Conservation (phyloP, 345 rosid genomes). For the Linum lewisii region DNA sequence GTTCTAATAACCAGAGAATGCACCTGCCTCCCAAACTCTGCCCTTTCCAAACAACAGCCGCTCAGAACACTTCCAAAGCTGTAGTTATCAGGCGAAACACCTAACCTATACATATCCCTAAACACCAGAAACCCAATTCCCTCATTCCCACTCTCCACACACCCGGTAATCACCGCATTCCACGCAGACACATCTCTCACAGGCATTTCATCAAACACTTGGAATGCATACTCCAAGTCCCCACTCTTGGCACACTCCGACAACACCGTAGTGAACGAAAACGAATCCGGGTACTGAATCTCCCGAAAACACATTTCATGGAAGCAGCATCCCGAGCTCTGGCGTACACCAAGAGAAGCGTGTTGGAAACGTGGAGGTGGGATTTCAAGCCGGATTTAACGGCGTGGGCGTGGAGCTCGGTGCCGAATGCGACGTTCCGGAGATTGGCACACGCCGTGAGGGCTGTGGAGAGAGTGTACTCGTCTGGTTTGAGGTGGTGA, state of each 20-base stretch:
- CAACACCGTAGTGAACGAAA: slow-evolving; percentile 58
- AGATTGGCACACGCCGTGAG: slow-evolving; percentile 48
- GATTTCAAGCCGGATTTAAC: slow-evolving; percentile 35
- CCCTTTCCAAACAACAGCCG: slow-evolving; percentile 28
- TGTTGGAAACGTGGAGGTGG: slow-evolving; percentile 44
- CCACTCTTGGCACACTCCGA: slow-evolving; percentile 41
- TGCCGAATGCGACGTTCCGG: slow-evolving; percentile 31
- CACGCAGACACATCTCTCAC: slow-evolving; percentile 35
- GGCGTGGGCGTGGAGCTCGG: slow-evolving; percentile 49
- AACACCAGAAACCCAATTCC: slow-evolving; percentile 41
- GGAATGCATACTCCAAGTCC: slow-evolving; percentile 34
- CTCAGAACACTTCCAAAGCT: slow-evolving; percentile 62
- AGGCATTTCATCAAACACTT: slow-evolving; percentile 50
- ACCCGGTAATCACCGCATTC: slow-evolving; percentile 77
- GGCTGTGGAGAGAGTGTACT: slow-evolving; percentile 50
- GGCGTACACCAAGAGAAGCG: slow-evolving; percentile 54
- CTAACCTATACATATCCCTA: slow-evolving; percentile 43
- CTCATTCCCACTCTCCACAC: slow-evolving; percentile 37
- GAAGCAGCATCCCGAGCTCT: slow-evolving; percentile 29
- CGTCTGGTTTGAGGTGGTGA: slow-evolving; percentile 40
- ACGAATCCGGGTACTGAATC: slow-evolving; percentile 47
- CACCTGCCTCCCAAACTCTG: slow-evolving; percentile 51
- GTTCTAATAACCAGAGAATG: slow-evolving; percentile 49
- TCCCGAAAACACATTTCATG: slow-evolving; percentile 39
- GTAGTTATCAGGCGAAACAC: slow-evolving; percentile 48